Conservation (phyloP, 345 rosid genomes). For the Eucalyptus microcorys region DNA sequence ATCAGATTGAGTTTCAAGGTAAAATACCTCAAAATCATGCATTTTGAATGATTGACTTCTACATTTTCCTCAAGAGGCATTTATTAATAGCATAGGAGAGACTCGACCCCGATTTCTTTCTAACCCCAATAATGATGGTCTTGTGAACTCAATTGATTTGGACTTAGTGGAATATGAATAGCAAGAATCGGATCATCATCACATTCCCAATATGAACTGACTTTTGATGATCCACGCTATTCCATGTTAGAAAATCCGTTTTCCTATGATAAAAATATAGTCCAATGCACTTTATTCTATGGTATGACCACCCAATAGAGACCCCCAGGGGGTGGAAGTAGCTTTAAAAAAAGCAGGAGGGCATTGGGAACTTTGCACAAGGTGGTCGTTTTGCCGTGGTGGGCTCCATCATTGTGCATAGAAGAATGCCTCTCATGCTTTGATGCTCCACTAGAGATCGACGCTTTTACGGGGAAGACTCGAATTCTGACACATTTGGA, state of each 20-base stretch:
- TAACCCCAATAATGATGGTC: neutral
- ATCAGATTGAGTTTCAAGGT: too few relatives aligned
- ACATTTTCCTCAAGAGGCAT: neutral
- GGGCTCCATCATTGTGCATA: neutral
- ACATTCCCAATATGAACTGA: neutral
- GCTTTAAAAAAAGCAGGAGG: neutral
- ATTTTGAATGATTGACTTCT: neutral
- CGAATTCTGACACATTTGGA: too few relatives aligned
- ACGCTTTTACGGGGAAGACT: neutral
- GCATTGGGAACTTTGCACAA: neutral
- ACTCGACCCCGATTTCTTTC: fast-evolving
- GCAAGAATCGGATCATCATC: neutral
- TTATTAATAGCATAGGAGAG: neutral
- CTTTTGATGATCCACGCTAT: neutral
- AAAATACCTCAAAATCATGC: too few relatives aligned
- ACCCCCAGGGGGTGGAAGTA: too few relatives aligned
- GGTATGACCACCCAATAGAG: too few relatives aligned
- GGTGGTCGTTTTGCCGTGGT: neutral
- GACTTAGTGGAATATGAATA: neutral
- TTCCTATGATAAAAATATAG: neutral
- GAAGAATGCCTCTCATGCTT: neutral
- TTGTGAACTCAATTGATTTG: neutral
- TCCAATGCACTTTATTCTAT: neutral
- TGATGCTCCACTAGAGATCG: neutral
- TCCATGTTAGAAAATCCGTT: neutral